Evolutionary conservation across 1,139 yeast genomes (phyloP).

Genomic region (Saccharomyces hybrid): DNA sequence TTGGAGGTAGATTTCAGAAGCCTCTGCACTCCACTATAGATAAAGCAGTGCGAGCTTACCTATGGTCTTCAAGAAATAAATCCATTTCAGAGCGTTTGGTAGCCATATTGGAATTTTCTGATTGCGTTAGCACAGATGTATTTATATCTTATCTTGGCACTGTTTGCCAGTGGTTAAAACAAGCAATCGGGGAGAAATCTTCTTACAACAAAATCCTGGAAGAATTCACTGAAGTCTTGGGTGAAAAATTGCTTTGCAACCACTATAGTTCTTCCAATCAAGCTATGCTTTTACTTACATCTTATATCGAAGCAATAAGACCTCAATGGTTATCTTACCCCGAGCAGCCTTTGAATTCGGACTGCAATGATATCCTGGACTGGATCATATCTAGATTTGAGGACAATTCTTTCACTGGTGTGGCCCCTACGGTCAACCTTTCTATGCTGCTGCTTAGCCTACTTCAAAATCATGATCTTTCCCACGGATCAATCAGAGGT

Average conservation of each 20-base stretch:
- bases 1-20: neutral
- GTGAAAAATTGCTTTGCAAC: conserved; percentile 17
- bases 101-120: neutral
- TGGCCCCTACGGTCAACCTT: conserved; percentile 9
- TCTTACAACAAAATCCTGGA: conserved; percentile 6
- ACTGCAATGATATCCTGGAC: conserved; percentile 26
- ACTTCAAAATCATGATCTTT: conserved; percentile 15
- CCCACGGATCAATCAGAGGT: conserved; percentile 15
- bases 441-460: conserved; percentile 15
- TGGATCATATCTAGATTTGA: conserved; percentile 25
- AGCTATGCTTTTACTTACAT: conserved; percentile 14
- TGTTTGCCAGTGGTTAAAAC: conserved; percentile 5
- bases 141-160: conserved; percentile 4
- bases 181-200: neutral
- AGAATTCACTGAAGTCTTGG: conserved; percentile 20
- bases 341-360: conserved; percentile 13
- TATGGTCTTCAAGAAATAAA: neutral
- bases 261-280: conserved; percentile 19
- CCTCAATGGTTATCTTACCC: conserved; percentile 15
- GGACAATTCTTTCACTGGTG: conserved; percentile 20
- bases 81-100: neutral
- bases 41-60: neutral
- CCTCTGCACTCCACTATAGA: neutral
- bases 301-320: conserved; percentile 14
- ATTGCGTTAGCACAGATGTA: conserved; percentile 1